Evolutionary conservation across 495 filamentous ascomycete genomes (phyloP), one percentile per base, ranked within the genome.

Genomic region (Xylaria grammica): DNA sequence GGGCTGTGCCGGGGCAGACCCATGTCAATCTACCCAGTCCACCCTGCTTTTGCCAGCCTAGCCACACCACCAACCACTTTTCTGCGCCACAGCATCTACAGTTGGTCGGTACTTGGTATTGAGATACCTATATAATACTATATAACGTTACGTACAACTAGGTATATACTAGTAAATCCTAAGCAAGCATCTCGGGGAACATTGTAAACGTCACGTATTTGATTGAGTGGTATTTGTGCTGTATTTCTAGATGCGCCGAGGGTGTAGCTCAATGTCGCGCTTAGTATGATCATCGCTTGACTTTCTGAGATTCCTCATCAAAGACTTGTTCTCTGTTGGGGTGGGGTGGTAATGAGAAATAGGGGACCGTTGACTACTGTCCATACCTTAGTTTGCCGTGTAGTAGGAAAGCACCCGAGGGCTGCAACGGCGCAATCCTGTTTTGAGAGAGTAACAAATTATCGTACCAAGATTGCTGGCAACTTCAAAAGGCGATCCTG

Each of bases 221-320:
- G 10, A 40, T 51, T 3, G 24, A 4, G 7, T 26, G 40, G 38
- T 50, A 19, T 38, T 13, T 13, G 32, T 22, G 32, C 19, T 27
- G 34, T 0, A 19, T 10, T 50, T 7, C 19, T 10, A 7, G n/a
- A 59, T 36, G 19, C 29, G 19, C n/a, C 15, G 15, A 32, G 17
- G 27, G n/a, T 32, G 27, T n/a, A 48, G 19, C 38, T 15, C 34
- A 29, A 26, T 11, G 30, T 60, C 15, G 30, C 7, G 10, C 19
- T 20, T 48, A 34, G 38, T 7, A 32, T 51, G 49, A 34, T 17
- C 49, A 34, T 44, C 49, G 36, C 26, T 45, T 62, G 50, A 48
- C 32, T 44, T 29, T 46, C 19, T 49, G 2, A 15, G 15, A 20
- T 55, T 48, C 19, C 51, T 48, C 20, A 32, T 26, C 36, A 27